phyloP scores from a whole-genome alignment of 202 grass and related monocot species.

The Alloteropsis angusta region DNA sequence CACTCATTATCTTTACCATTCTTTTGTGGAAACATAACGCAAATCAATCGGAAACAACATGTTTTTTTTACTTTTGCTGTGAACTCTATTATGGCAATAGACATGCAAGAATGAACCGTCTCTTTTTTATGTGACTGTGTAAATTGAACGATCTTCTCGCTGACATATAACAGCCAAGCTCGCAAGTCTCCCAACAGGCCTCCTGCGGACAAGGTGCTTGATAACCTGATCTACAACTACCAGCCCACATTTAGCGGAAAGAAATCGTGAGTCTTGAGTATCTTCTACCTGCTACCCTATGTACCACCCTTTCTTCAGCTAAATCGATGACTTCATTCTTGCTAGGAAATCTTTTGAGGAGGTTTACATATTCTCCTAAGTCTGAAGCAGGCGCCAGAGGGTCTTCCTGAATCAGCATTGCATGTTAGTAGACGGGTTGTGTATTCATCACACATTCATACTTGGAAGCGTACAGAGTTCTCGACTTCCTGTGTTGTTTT shows the following conservation, averaged over 20 bases:
- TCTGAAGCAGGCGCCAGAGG: background rate
- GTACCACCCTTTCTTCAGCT: background rate
- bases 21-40: background rate
- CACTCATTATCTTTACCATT: background rate
- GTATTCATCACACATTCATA: background rate
- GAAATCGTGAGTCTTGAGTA: constrained; percentile 41
- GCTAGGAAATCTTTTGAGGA: constrained; percentile 49
- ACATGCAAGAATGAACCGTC: background rate
- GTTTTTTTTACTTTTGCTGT: background rate
- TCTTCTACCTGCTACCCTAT: background rate
- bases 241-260: constrained; percentile 51
- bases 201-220: constrained; percentile 51
- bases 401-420: background rate
- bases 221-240: constrained; percentile 87
- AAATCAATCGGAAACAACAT: background rate
- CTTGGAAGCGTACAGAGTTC: background rate
- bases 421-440: background rate
- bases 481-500: background rate
- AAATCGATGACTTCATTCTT: background rate
- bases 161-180: constrained; percentile 52
- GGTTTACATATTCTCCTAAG: constrained; percentile 52
- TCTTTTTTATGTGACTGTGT: background rate
- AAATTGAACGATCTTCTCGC: background rate
- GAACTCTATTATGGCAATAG: background rate
- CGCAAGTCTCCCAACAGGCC: constrained; percentile 70